Base-by-base conservation (phyloP, 2,329 filamentous ascomycete genomes). In the Pseudohalonectria lignicola region DNA sequence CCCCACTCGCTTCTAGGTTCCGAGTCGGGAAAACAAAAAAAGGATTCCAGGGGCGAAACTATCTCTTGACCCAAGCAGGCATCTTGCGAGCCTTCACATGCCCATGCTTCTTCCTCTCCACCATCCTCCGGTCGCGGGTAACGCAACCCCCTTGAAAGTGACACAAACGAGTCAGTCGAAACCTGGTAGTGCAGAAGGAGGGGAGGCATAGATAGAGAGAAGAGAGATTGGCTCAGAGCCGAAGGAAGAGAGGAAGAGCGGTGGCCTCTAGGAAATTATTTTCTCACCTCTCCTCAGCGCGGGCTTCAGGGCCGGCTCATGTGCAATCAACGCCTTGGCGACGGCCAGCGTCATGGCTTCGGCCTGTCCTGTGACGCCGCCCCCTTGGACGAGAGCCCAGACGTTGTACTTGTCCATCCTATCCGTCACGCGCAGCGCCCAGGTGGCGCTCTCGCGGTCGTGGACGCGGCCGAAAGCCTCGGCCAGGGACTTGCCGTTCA, bases 41-140 rank as follows among this genome's bases (percentile, higher is more conserved):
- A n/a, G n/a, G n/a, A n/a, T n/a, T n/a, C n/a, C n/a, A n/a, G n/a
- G n/a, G n/a, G n/a, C n/a, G n/a, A n/a, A n/a, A n/a, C 47, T 69
- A 78, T 65, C 74, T 66, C 78, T 95, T 96, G 72, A 96, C 88
- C 92, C 93, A 98, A 52, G 92, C 76, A 43, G 90, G 90, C 78
- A 83, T 93, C 79, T 98, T 98, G 64, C 92, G 84, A 41, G 92
- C 90, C 74, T 98, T 98, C 66, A 94, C 63, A 55, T 86, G 86
- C 50, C 92, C 93, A 41, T 86, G 77, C 76, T 98, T 96, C 80
- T 98, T 98, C 60, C 92, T 90, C 67, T 98, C 92, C 49, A 98
- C 93, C 54, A 72, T 79, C 66, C 90, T 86, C 41, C 81, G 76
- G 66, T 98, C 90, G 55, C 90, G 82, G 37, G 88, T 93, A 46